Evolutionary conservation across 345 rosid genomes (phyloP).

Genomic region (Aquilaria sinensis): DNA sequence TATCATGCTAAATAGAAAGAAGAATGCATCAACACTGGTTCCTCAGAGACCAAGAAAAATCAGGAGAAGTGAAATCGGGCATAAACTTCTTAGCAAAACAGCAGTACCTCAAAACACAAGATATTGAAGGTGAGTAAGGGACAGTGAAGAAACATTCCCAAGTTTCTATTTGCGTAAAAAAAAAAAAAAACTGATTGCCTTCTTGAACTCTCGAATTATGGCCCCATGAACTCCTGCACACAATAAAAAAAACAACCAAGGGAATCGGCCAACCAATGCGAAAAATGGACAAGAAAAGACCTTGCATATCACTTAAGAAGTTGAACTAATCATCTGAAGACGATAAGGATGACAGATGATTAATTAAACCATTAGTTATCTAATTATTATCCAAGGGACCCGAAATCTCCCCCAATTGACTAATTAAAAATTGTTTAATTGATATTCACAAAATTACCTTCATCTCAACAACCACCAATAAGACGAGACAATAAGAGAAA

Average conservation of each 20-base stretch:
- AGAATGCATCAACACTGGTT: too few species aligned
- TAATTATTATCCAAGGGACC: slow-evolving; percentile 47
- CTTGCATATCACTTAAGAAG: slow-evolving; percentile 79
- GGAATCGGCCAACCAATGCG: too few species aligned
- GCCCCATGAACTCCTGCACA: slow-evolving; percentile 65
- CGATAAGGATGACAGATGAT: slow-evolving; percentile 53
- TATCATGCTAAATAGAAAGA: too few species aligned
- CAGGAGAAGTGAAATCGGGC: too few species aligned
- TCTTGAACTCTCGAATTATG: slow-evolving; percentile 57
- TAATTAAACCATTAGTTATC: slow-evolving; percentile 60
- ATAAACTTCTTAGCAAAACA: not conserved
- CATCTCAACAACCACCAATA: too few species aligned
- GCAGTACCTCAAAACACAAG: slow-evolving; percentile 73
- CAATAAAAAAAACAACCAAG: not conserved
- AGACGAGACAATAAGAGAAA: too few species aligned
- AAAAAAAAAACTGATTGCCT: slow-evolving; percentile 57
- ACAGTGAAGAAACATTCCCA: slow-evolving; percentile 89
- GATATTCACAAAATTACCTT: too few species aligned
- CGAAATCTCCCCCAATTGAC: slow-evolving; percentile 62
- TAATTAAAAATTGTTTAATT: slow-evolving; percentile 41
- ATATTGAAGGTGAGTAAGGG: slow-evolving; percentile 76
- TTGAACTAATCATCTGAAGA: slow-evolving; percentile 77
- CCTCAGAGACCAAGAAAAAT: too few species aligned
- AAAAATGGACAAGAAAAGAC: slow-evolving; percentile 12
- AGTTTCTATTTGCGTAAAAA: slow-evolving; percentile 69